Conservation (phyloP, 768 basidiomycete genomes). For the Scleroderma citrinum region DNA sequence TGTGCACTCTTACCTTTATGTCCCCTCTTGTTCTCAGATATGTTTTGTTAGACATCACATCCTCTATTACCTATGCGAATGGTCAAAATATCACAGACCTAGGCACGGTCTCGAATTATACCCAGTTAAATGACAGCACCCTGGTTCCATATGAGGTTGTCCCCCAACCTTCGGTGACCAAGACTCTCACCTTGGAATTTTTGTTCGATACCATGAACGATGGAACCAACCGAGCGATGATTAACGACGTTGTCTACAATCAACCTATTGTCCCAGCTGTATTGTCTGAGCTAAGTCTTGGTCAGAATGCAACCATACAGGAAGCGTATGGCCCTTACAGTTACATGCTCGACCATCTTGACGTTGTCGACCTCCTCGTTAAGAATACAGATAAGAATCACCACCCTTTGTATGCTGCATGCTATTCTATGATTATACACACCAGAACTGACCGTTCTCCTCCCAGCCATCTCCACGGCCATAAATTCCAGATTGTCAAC, state of each 20-base stretch:
- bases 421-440: background rate
- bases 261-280: constrained; percentile 67
- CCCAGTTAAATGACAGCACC: constrained; percentile 57
- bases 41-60: constrained; percentile 60
- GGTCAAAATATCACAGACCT: constrained; percentile 47
- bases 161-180: constrained; percentile 46
- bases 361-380: constrained; percentile 73
- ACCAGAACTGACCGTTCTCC: background rate
- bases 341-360: constrained; percentile 67
- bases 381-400: constrained; percentile 68
- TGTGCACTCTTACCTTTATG: constrained; percentile 25
- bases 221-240: constrained; percentile 79
- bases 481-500: constrained; percentile 77
- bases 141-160: constrained; percentile 57
- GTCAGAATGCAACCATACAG: constrained; percentile 57
- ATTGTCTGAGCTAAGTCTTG: constrained; percentile 73
- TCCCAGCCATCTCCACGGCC: constrained; percentile 83
- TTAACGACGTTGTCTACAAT: constrained; percentile 68
- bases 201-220: constrained; percentile 81
- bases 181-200: constrained; percentile 64
- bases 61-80: constrained; percentile 71
- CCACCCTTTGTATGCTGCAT: constrained; percentile 73
- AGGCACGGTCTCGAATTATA: constrained; percentile 51
- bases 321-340: constrained; percentile 76
- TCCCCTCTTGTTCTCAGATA: background rate